Evolutionary conservation across 306 rosid species (phyloP).

Genomic region (Glycine tomentella): DNA sequence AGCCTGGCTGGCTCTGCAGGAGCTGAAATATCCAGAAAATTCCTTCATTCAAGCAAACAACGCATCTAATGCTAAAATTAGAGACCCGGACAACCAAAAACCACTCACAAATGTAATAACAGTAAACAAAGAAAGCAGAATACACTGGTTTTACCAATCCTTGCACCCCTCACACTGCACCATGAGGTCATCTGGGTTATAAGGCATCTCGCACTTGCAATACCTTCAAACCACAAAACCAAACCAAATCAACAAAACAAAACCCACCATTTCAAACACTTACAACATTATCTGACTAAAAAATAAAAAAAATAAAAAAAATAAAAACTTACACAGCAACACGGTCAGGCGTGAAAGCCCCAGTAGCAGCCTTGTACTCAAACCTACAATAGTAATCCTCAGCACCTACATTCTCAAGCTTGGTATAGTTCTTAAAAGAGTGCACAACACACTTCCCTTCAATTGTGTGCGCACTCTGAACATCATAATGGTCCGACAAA

Average conservation of each 20-base stretch:
- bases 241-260: conserved; percentile 6
- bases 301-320: not conserved
- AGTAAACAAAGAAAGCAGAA: conserved; percentile 39
- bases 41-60: conserved; percentile 1
- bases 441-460: conserved; percentile 85
- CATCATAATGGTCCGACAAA: conserved; percentile 75
- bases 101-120: not conserved
- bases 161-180: conserved; percentile 97
- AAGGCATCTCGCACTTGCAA: conserved; percentile 95
- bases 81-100: not conserved
- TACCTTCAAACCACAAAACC: conserved; percentile 59
- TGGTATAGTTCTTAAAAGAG: conserved; percentile 78
- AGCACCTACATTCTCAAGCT: conserved; percentile 81
- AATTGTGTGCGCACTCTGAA: conserved; percentile 81
- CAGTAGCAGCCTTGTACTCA: conserved; percentile 87
- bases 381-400: conserved; percentile 87
- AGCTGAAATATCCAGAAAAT: conserved; percentile 6
- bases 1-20: not conserved
- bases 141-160: conserved; percentile 74
- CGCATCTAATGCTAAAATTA: conserved; percentile 8
- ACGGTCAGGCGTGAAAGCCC: conserved; percentile 80
- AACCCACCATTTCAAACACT: not conserved
- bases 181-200: conserved; percentile 91
- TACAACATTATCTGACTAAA: not conserved
- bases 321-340: conserved; percentile 80